phyloP scores from a whole-genome alignment of 495 filamentous ascomycete genomes.

The Clavariopsis aquatica region DNA sequence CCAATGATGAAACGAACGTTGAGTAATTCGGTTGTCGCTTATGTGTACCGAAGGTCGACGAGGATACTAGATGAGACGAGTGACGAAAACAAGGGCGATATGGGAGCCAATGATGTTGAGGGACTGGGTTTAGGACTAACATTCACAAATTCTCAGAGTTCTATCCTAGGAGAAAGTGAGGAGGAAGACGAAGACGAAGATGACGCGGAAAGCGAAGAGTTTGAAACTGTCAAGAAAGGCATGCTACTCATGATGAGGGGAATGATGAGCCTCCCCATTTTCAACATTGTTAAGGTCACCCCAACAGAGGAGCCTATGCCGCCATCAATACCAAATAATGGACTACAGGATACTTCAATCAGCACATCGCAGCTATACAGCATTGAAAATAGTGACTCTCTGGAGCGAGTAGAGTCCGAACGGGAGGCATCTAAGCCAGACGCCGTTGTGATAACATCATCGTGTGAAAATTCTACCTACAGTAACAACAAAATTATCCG shows the following conservation, averaged over 20 bases:
- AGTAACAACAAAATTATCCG: slow-evolving; percentile 3
- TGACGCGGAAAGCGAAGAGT: neutral
- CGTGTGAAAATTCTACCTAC: neutral
- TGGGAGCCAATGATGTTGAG: neutral
- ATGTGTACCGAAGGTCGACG: neutral
- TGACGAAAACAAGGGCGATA: neutral
- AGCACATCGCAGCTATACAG: neutral
- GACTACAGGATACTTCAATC: neutral
- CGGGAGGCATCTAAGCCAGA: neutral
- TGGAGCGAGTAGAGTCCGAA: neutral
- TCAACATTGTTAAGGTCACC: slow-evolving; percentile 2
- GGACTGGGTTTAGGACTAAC: neutral
- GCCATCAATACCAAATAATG: neutral
- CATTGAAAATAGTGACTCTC: neutral
- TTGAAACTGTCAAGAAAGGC: slow-evolving; percentile 3
- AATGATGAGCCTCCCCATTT: slow-evolving; percentile 7
- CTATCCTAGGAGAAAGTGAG: neutral
- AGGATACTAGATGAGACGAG: neutral
- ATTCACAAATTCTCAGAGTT: neutral
- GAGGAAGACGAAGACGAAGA: slow-evolving; percentile 10
- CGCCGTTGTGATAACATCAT: neutral
- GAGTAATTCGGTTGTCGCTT: slow-evolving; percentile 7
- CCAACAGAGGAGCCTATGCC: neutral
- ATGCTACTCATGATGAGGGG: neutral
- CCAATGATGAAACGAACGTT: neutral